Conservation (phyloP, 768 basidiomycete species). For the Hemileccinum rubropunctum region DNA sequence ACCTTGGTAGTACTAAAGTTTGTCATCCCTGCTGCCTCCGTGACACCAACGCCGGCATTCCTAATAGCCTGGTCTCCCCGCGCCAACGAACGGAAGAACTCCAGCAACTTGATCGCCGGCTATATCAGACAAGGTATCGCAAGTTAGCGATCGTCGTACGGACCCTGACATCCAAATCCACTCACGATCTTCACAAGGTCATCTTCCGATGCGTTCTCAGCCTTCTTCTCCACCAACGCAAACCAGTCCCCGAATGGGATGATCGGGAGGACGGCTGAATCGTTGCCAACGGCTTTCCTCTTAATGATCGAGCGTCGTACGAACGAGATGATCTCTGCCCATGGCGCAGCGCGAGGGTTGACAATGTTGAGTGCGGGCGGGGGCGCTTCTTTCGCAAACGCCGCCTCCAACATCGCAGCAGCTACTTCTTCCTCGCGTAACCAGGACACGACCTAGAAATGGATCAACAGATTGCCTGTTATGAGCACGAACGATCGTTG, state of each 20-base stretch:
- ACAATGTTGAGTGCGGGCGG: slow-evolving; percentile 35
- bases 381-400: slow-evolving; percentile 12
- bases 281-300: slow-evolving; percentile 1
- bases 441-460: slow-evolving; percentile 39
- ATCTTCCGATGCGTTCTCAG: slow-evolving; percentile 18
- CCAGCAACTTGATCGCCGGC: slow-evolving; percentile 36
- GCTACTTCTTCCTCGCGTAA: slow-evolving; percentile 41
- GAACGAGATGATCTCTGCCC: slow-evolving; percentile 29
- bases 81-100: slow-evolving; percentile 29
- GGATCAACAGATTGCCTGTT: too few species aligned
- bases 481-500: not conserved
- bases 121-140: not conserved
- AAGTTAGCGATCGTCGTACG: not conserved
- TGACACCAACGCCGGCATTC: not conserved
- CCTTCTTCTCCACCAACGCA: slow-evolving; percentile 20
- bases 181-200: slow-evolving; percentile 34
- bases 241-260: slow-evolving; percentile 38
- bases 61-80: slow-evolving; percentile 13
- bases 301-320: slow-evolving; percentile 20
- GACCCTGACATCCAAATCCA: not conserved
- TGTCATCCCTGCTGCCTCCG: slow-evolving; percentile 21
- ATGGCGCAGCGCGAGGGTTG: slow-evolving; percentile 36
- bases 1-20: slow-evolving; percentile 18
- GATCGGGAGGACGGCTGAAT: slow-evolving; percentile 20
- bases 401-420: slow-evolving; percentile 29